Percentiles rank a stretch among this genome's conserved stretches.
Evolutionary conservation across 2,329 filamentous ascomycete genomes (phyloP).

Genomic region (Xenosphaeropsis pyriputrescens): DNA sequence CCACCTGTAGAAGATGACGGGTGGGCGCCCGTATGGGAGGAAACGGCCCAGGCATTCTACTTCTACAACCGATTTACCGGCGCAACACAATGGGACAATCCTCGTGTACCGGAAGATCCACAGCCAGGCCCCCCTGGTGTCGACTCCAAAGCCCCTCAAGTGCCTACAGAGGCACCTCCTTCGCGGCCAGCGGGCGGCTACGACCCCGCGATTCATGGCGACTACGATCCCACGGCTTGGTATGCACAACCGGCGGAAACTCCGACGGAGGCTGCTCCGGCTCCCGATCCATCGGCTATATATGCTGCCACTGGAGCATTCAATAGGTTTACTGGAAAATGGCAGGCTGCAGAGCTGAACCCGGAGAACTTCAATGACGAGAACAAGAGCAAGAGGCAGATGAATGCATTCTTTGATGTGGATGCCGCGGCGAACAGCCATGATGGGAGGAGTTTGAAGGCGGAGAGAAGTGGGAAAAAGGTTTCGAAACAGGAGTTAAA

Average conservation of each 20-base stretch:
- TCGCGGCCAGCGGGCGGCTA: constrained; percentile 55
- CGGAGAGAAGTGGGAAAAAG: constrained; percentile 76
- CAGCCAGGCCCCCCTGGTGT: constrained; percentile 14
- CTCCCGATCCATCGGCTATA: constrained; percentile 26
- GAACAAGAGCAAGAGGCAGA: constrained; percentile 73
- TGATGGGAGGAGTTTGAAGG: constrained; percentile 80
- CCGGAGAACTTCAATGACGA: constrained; percentile 75
- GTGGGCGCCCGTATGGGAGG: constrained; percentile 67
- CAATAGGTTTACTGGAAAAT: constrained; percentile 80
- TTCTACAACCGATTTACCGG: constrained; percentile 69
- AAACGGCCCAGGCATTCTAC: constrained; percentile 52
- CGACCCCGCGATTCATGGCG: constrained; percentile 89
- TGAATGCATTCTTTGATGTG: constrained; percentile 92
- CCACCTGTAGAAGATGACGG: constrained; percentile 46
- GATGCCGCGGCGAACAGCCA: constrained; percentile 86
- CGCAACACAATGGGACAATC: constrained; percentile 68
- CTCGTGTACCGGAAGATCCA: constrained; percentile 37
- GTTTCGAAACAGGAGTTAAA: constrained; percentile 76
- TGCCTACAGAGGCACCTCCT: constrained; percentile 17
- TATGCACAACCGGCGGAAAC: constrained; percentile 53
- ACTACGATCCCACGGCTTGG: constrained; percentile 91
- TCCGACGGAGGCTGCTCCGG: constrained; percentile 17
- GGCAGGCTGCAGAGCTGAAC: constrained; percentile 52
- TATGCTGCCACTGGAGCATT: constrained; percentile 65
- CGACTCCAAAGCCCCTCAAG: constrained; percentile 12